These are phyloP conservation scores for Phytopythium kandeliae DNA, from an alignment of 352 stramenopile species.

Conservation along the genomic window DNA sequence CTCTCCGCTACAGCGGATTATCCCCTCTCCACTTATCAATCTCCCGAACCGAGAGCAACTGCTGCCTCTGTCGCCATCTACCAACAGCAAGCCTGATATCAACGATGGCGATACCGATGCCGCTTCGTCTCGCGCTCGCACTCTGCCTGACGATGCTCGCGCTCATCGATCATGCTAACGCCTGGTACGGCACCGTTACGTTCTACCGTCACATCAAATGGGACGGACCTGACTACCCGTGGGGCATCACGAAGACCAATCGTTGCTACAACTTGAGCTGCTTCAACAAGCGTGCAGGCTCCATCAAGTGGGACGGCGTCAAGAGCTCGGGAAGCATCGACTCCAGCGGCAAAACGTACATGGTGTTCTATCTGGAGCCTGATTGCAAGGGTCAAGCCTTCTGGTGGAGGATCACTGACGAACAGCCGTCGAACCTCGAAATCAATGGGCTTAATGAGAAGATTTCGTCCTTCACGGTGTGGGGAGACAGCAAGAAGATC, in stretches of 20 bases:
- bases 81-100: not conserved
- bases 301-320: constrained; percentile 11
- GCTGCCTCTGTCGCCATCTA: not conserved
- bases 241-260: constrained; percentile 6
- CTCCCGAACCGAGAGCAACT: not conserved
- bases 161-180: constrained; percentile 7
- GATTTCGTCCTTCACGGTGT: constrained; percentile 28
- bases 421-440: constrained; percentile 15
- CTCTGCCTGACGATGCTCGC: not conserved
- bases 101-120: not conserved
- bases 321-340: not conserved
- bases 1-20: not conserved
- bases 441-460: constrained; percentile 12
- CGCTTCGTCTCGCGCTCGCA: not conserved
- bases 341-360: constrained; percentile 5
- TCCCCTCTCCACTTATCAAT: not conserved
- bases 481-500: constrained; percentile 11
- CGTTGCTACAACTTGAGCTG: constrained; percentile 22
- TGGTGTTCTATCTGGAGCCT: constrained; percentile 19
- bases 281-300: constrained; percentile 14
- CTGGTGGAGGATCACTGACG: constrained; percentile 3
- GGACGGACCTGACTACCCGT: constrained; percentile 4
- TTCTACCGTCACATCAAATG: constrained; percentile 13
- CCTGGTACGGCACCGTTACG: constrained; percentile 14
- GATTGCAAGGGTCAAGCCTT: constrained; percentile 9